A percentile compares a stretch with the other conserved stretches of the same genome.
These are phyloP conservation scores for Scedosporium minutisporum DNA, from an alignment of 2,329 filamentous ascomycete genomes.

Conservation along the genomic window DNA sequence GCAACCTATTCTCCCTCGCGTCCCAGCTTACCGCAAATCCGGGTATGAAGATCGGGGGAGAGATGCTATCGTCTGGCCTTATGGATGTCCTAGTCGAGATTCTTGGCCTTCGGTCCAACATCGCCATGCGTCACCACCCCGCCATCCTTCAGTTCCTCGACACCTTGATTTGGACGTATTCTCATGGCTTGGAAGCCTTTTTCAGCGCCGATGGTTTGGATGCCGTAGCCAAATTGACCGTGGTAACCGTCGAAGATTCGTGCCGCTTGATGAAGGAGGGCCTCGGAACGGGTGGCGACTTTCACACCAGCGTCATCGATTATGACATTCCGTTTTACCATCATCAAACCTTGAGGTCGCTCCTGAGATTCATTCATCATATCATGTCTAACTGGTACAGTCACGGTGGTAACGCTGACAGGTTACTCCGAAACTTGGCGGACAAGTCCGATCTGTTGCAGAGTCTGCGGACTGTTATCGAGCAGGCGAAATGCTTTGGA, in stretches of 20 bases:
- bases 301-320: conserved; percentile 75
- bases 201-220: conserved; percentile 78
- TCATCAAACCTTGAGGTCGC: conserved; percentile 85
- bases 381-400: conserved; percentile 72
- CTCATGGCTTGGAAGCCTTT: conserved; percentile 74
- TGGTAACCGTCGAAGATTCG: conserved; percentile 65
- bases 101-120: conserved; percentile 68
- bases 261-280: conserved; percentile 56
- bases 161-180: conserved; percentile 74
- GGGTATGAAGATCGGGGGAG: conserved; percentile 59
- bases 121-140: conserved; percentile 75
- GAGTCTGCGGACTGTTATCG: conserved; percentile 72
- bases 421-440: conserved; percentile 82
- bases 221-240: conserved; percentile 77
- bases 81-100: conserved; percentile 87
- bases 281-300: conserved; percentile 58
- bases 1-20: conserved; percentile 79
- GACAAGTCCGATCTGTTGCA: conserved; percentile 79
- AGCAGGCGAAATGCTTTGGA: conserved; percentile 70
- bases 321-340: conserved; percentile 90
- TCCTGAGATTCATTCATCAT: conserved; percentile 93
- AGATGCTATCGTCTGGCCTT: conserved; percentile 80
- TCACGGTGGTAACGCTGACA: conserved; percentile 73
- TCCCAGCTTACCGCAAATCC: conserved; percentile 47
- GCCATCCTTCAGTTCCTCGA: conserved; percentile 83